Evolutionary conservation across 2,329 filamentous ascomycete species (phyloP).

Genomic region (Chaetomium olivaceum): DNA sequence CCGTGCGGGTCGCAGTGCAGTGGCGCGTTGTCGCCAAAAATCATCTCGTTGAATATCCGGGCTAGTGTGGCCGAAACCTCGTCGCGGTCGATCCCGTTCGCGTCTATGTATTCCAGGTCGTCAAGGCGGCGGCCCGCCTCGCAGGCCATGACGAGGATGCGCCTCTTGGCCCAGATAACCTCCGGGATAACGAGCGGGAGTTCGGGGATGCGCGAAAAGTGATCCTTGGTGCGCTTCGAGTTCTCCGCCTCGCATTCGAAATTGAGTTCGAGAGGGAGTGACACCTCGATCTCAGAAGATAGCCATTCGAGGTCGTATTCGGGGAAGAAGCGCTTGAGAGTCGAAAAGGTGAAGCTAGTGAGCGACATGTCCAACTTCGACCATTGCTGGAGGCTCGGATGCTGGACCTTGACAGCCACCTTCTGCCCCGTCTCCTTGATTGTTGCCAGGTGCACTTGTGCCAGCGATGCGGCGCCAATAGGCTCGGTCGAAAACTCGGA

Average conservation of each 20-base stretch:
- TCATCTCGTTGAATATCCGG: slow-evolving; percentile 98
- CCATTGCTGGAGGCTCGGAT: slow-evolving; percentile 87
- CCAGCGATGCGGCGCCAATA: slow-evolving; percentile 89
- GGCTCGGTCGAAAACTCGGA: slow-evolving; percentile 77
- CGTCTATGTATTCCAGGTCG: slow-evolving; percentile 83
- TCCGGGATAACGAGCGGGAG: slow-evolving; percentile 86
- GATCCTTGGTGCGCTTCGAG: slow-evolving; percentile 72
- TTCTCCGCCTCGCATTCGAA: slow-evolving; percentile 85
- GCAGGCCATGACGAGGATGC: slow-evolving; percentile 94
- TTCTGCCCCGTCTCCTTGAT: slow-evolving; percentile 78
- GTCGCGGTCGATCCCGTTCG: slow-evolving; percentile 85
- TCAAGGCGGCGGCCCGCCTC: slow-evolving; percentile 84
- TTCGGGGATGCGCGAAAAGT: slow-evolving; percentile 73
- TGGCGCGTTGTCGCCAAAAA: slow-evolving; percentile 85
- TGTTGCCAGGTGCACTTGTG: slow-evolving; percentile 88
- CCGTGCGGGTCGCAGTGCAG: slow-evolving; percentile 97
- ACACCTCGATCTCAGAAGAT: slow-evolving; percentile 87
- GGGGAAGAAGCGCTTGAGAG: slow-evolving; percentile 88
- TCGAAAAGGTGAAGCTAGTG: slow-evolving; percentile 86
- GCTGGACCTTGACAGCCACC: slow-evolving; percentile 96
- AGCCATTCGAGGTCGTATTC: slow-evolving; percentile 98
- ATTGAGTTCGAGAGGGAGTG: slow-evolving; percentile 86
- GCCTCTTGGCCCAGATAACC: slow-evolving; percentile 83
- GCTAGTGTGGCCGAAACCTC: slow-evolving; percentile 91
- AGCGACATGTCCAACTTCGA: slow-evolving; percentile 82